Evolutionary conservation across 371 early-diverging fungal species (phyloP), one percentile per base, ranked within the genome.

Genomic region (Funneliformis caledonium): DNA sequence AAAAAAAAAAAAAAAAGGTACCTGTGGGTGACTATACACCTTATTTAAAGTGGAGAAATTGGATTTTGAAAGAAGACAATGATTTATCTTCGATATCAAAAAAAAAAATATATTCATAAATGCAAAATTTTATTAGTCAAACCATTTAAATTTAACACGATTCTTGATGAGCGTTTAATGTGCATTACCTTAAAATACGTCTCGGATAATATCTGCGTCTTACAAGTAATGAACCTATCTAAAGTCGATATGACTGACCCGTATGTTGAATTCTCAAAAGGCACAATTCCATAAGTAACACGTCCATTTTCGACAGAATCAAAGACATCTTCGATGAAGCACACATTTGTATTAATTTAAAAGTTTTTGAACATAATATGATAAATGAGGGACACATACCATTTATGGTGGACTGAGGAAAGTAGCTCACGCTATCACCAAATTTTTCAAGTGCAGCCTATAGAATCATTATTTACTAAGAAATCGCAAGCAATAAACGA

Each of bases 241-340:
- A 98, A 84, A 0, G 97, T 94, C 72, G 94, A 92, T 9, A 92
- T 90, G 1, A 98, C 97, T 4, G 91, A 89, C 43, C 97, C 97
- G 83, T 91, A 92, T 9, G 94, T 94, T 12, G 96, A 97, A 85
- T 98, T 98, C 84, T 98, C 98, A 84, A 96, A 95, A 12, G 98
- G 98, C 0, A 98, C 93, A 61, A 97, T 86, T n/a, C 97, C 97
- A 82, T 96, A 97, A 22, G 94, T 94, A 8, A 92, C 88, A 56
- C 88, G 89, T 22, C 93, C 94, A 10, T 90, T 89, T 82, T 93
- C 95, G 2, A 96, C 94, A 5, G 95, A 94, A 19, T 88, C 89
- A 83, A 97, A 94, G 0, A 98, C 94, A 76, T 92, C 96, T 82
- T 72, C 9, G 19, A 4, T 22, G 16, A 11, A 4, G 26, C 14